These are phyloP conservation scores for Cryptococcus hybrid DNA, from an alignment of 1,284 basidiomycete species.

Conservation along the genomic window DNA sequence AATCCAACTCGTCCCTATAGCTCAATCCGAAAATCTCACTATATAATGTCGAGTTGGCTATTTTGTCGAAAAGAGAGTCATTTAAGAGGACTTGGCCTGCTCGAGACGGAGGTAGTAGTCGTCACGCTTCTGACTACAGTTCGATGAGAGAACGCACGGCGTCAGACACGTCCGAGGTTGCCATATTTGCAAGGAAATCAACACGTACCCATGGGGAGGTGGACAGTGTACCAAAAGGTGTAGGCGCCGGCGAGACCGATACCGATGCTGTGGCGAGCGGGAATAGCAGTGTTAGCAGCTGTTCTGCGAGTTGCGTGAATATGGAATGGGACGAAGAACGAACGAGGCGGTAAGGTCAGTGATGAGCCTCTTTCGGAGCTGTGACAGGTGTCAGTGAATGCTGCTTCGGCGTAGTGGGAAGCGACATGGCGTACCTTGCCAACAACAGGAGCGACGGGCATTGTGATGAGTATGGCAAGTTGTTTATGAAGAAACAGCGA, in stretches of 20 bases:
- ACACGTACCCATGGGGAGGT: slow-evolving; percentile 66
- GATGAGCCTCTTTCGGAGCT: slow-evolving; percentile 80
- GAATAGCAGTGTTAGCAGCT: not conserved
- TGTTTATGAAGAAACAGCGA: slow-evolving; percentile 3
- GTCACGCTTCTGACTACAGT: slow-evolving; percentile 69
- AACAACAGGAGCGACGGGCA: slow-evolving; percentile 81
- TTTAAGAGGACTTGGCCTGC: slow-evolving; percentile 51
- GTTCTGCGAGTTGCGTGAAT: not conserved
- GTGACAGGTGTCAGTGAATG: not conserved
- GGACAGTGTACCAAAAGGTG: slow-evolving; percentile 77
- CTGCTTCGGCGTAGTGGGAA: not conserved
- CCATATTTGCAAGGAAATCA: slow-evolving; percentile 54
- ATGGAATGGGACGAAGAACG: slow-evolving; percentile 4
- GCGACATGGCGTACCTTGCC: slow-evolving; percentile 57
- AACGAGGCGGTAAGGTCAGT: slow-evolving; percentile 65
- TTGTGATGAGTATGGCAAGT: slow-evolving; percentile 35
- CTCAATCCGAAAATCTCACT: not conserved
- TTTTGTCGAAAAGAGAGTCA: not conserved
- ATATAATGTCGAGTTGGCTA: not conserved
- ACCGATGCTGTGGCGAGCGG: slow-evolving; percentile 58
- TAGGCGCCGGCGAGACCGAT: slow-evolving; percentile 70
- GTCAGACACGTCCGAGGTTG: slow-evolving; percentile 62
- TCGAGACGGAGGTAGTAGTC: slow-evolving; percentile 78
- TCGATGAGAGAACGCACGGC: too few relatives aligned
- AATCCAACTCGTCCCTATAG: not conserved